Evolutionary conservation across 1,139 yeast species (phyloP), one percentile per base, ranked within the genome.

Genomic region (Blastobotrys buckinghamii): DNA sequence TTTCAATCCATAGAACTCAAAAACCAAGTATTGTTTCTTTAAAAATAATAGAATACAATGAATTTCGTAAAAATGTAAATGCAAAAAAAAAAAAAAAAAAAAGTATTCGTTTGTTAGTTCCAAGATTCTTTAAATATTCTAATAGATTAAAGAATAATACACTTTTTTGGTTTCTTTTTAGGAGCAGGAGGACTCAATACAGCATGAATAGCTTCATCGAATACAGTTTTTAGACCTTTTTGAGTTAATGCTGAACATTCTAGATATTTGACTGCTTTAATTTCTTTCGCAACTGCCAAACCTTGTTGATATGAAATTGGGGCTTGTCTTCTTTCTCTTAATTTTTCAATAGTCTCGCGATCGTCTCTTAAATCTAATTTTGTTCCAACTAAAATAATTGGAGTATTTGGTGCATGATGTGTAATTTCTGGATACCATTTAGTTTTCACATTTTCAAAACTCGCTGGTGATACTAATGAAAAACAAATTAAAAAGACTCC

Each of bases 211-310:
- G 96, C 95, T 53, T 72, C 81, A 59, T 87, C 95, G 59, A 88
- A 88, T 16, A 88, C 82, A 51, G 83, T 86, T 62, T 83, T 82
- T 47, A 49, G 59, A 24, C 96, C 96, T 52, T 76, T 78, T 67
- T 88, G 96, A 26, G 94, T 84, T 19, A 92, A 85, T n/a, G 97
- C 96, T 2, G 96, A 86, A 67, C 97, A 89, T 69, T 89, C 97
- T 55, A 85, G 72, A 66, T 88, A 66, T 52, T 78, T 79, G 52
- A 83, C 77, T 36, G 95, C 85, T 1, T 86, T 84, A 49, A 84
- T 71, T 35, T 84, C 89, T 58, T 78, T 75, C 29, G 94, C 90
- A 59, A 85, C 70, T 56, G 78, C 76, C 41, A 67, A 66, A 33
- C 92, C 95, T 60, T 86, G 88, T 24, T 77, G 73, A 42, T 67